These are phyloP conservation scores for Hygrophoropsis aurantiaca DNA, from an alignment of 768 basidiomycete genomes.

Conservation along the genomic window DNA sequence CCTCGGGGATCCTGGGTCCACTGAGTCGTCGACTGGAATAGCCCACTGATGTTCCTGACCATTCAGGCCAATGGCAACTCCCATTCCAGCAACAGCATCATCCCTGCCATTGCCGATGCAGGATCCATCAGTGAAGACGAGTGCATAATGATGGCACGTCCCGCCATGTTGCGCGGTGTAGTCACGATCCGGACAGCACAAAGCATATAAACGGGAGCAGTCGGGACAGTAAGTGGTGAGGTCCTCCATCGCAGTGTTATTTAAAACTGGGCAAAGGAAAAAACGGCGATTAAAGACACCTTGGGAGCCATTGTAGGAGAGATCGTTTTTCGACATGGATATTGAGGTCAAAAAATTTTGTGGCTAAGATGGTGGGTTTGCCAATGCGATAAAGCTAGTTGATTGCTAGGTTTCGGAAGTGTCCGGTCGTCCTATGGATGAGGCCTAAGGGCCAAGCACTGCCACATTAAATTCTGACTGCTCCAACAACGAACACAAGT, in stretches of 20 bases:
- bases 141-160: constrained; percentile 23
- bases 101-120: constrained; percentile 28
- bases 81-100: constrained; percentile 29
- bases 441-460: no score
- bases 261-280: not conserved
- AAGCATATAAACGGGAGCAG: not conserved
- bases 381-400: no score
- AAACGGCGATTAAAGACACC: not conserved
- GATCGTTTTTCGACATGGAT: no score
- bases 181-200: not conserved
- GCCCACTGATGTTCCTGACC: constrained; percentile 16
- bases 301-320: not conserved
- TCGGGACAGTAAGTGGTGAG: not conserved
- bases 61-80: constrained; percentile 22
- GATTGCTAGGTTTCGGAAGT: no score
- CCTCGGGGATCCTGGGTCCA: constrained; percentile 17
- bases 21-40: constrained; percentile 21
- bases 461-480: no score
- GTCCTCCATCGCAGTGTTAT: not conserved
- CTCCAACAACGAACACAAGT: no score
- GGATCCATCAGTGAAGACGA: constrained; percentile 36
- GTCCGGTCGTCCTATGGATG: no score
- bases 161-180: not conserved
- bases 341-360: no score
- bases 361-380: no score